Base-by-base conservation (phyloP, 2,329 filamentous ascomycete genomes). In the Lizonia empirigonia region DNA sequence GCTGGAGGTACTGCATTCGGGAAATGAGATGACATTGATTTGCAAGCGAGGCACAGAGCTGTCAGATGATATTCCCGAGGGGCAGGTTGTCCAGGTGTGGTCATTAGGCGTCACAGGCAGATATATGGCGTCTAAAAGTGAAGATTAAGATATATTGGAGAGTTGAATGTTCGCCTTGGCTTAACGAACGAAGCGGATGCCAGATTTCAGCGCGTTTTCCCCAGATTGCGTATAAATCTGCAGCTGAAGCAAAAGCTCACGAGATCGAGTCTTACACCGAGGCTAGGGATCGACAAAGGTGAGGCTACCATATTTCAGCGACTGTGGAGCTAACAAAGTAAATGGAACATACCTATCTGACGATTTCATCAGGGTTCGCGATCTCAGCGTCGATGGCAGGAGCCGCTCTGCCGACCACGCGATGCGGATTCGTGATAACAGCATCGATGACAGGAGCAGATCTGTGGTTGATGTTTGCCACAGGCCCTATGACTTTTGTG, bases 51-150 rank as follows among this genome's bases (percentile, higher is more conserved):
- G 35, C 44, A 50, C 38, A 42, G 24, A 42, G 26, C 37, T 23
- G 22, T 53, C 55, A 56, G 33, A 52, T 40, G 49, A 51, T 39
- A 35, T 18, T 33, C 7, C 15, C 19, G 9, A 15, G 42, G 40
- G 35, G 24, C 10, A 30, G 20, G 20, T 37, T 12, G 10, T 20
- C 15, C 19, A 16, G 16, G 13, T 18, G 18, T 33, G 10, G 10
- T 15, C 1, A 2, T 16, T n/a, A 8, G 8, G 32, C 22, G 3
- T 4, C 15, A 19, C 20, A 10, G 32, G 16, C 12, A 15, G 15
- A 20, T 12, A 15, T 5, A 32, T 23, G 7, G 2, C n/a, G 7
- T 23, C 9, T 20, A 5, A 12, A 13, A 12, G 20, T 19, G 7
- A 22, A 16, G 5, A 18, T 10, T 5, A 16, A 26, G 22, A 23